Evolutionary conservation across 306 rosid genomes (phyloP), one percentile per base, ranked within the genome.

Genomic region (Trifolium subterraneum): DNA sequence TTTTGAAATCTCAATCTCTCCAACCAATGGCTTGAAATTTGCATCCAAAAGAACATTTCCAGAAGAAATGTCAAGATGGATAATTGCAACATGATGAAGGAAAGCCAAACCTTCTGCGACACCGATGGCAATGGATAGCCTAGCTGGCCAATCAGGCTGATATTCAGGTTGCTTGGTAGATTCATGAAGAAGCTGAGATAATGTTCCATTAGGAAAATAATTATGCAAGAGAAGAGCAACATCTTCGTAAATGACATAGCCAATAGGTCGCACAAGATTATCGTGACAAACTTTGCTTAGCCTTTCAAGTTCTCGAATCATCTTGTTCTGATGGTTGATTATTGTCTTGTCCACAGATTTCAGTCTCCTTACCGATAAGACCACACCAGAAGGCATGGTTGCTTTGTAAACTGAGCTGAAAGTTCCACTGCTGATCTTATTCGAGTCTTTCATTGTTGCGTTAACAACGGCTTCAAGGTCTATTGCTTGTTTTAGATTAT

Each of bases 301-400:
- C 83, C 97, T 88, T 81, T 95, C 98, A 15, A 95, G 97, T 78
- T 95, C 99, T 84, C 96, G 84, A 65, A 95, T 88, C 99, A 95
- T 95, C 86, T 92, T 95, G 84, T 85, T 86, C 81, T 95, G 99
- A 78, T 95, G 99, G 77, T 95, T 90, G 82, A 95, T 82, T 76
- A 95, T 92, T 22, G 99, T 88, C 92, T 91, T 84, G 84, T 95
- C 99, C 90, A 95, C 84, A 64, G 98, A 95, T 81, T 90, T 95
- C 64, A 95, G 80, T 84, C 96, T 90, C 89, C 90, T 90, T 29
- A 95, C 97, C 1, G 97, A 89, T 70, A 95, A 39, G 36, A 92
- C 82, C 86, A 92, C 78, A 45, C 98, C 98, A 5, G 98, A 95
- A 79, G 99, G 99, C 99, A 95, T 90, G 70, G 87, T 82, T 58